These are phyloP conservation scores for Eucalyptus erythrocorys DNA, from an alignment of 345 rosid species.

Conservation along the genomic window DNA sequence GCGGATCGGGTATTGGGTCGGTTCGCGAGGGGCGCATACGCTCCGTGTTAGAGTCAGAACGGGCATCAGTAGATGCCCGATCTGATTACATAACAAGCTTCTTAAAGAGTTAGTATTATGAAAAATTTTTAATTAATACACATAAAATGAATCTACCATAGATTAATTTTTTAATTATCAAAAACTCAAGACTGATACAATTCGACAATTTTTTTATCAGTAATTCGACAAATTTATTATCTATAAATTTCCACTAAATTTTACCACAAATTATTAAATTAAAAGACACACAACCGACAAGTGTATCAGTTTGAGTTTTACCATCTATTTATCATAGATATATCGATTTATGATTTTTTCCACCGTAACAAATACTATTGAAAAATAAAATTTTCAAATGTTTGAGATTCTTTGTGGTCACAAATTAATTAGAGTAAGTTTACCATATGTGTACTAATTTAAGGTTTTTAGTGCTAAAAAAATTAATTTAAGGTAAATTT, in stretches of 20 bases:
- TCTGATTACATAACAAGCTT: too few species aligned
- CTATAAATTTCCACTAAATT: fast-evolving
- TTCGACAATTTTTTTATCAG: too few species aligned
- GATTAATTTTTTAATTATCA: fast-evolving
- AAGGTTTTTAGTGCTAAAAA: fast-evolving
- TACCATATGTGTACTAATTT: fast-evolving
- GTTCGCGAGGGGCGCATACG: fast-evolving
- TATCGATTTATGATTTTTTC: fast-evolving
- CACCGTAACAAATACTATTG: fast-evolving
- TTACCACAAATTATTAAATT: fast-evolving
- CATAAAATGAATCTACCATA: fast-evolving
- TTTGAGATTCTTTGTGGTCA: fast-evolving
- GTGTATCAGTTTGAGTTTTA: fast-evolving
- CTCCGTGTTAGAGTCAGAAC: fast-evolving
- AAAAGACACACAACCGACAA: fast-evolving
- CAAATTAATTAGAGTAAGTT: too few species aligned
- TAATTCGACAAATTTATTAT: too few species aligned
- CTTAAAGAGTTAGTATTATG: fast-evolving
- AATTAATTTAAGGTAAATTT: fast-evolving
- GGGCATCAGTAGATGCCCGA: fast-evolving
- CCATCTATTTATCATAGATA: fast-evolving
- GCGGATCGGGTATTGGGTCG: fast-evolving
- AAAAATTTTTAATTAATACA: fast-evolving
- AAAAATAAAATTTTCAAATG: fast-evolving
- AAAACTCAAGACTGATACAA: fast-evolving